These are phyloP conservation scores for Truncatella angustata DNA, from an alignment of 2,329 filamentous ascomycete species.

Conservation along the genomic window DNA sequence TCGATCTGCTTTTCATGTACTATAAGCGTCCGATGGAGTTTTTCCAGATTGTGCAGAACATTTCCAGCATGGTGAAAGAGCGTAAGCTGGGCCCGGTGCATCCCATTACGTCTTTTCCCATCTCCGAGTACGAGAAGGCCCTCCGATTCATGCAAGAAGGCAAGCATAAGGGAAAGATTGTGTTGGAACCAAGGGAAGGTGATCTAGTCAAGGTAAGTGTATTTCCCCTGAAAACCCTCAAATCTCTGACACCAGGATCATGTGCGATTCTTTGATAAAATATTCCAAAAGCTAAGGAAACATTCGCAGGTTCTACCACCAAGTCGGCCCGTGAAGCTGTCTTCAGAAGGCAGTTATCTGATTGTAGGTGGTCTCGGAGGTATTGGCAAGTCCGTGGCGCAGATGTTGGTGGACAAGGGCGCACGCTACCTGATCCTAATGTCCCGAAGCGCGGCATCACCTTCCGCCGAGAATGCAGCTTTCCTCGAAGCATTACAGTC, in stretches of 20 bases:
- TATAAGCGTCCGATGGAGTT: not conserved
- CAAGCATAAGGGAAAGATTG: not conserved
- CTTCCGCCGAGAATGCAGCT: not conserved
- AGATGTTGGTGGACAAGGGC: slow-evolving; percentile 22
- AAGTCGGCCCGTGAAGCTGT: too few species aligned
- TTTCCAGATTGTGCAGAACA: not conserved
- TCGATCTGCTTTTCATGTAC: not conserved
- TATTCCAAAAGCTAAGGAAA: not conserved
- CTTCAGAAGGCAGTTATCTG: too few species aligned
- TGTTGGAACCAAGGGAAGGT: slow-evolving; percentile 2
- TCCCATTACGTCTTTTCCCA: not conserved
- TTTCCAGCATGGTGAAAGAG: not conserved
- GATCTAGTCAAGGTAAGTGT: slow-evolving; percentile 9
- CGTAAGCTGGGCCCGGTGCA: not conserved
- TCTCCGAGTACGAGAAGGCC: not conserved
- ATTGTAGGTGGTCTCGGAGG: slow-evolving; percentile 28
- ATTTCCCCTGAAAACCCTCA: too few species aligned
- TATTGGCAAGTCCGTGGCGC: slow-evolving; percentile 23
- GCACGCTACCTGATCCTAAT: slow-evolving; percentile 21
- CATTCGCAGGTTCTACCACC: slow-evolving; percentile 20
- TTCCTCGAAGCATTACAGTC: slow-evolving; percentile 12
- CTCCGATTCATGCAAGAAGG: slow-evolving; percentile 2
- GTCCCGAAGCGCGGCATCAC: slow-evolving; percentile 9
- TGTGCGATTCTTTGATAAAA: not conserved
- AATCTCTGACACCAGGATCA: too few species aligned